Percentiles rank a stretch among this genome's conserved stretches.
Evolutionary conservation across 164 flowering plant species (phyloP).

Genomic region (Berberis thunbergii): DNA sequence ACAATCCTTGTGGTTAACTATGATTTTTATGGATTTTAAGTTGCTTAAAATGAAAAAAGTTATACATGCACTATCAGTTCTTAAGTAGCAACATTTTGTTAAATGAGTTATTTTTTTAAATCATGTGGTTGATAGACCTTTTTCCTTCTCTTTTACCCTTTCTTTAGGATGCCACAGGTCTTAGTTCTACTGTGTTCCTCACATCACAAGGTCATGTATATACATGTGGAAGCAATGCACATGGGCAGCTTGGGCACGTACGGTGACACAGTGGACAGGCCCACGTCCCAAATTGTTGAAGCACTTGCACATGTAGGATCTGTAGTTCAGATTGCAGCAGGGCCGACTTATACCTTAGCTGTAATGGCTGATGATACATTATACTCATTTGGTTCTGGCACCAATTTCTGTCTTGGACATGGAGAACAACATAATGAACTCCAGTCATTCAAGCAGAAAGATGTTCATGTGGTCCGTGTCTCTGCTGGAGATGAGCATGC

Average conservation of each 20-base stretch:
- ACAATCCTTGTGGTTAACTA: too few relatives aligned
- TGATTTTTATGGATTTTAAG: too few relatives aligned
- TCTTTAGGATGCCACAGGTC: constrained; percentile 76
- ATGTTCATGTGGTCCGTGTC: constrained; percentile 61
- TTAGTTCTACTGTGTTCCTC: constrained; percentile 74
- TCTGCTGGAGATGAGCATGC: constrained; percentile 98
- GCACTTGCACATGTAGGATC: constrained; percentile 38
- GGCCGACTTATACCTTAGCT: constrained; percentile 72
- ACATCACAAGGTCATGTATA: constrained; percentile 72
- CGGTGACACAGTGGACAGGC: constrained; percentile 66
- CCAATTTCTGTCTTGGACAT: constrained; percentile 94
- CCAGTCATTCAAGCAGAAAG: constrained; percentile 58
- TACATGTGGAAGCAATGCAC: constrained; percentile 72
- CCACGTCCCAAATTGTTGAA: constrained; percentile 59
- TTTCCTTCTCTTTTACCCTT: not conserved
- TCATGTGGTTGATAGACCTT: not conserved
- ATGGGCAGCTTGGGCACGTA: constrained; percentile 97
- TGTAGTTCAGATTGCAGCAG: constrained; percentile 76
- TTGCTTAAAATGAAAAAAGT: too few relatives aligned
- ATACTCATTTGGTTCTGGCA: constrained; percentile 84
- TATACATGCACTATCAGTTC: not conserved
- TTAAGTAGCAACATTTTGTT: not conserved
- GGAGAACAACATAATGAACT: constrained; percentile 82
- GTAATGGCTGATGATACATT: constrained; percentile 61
- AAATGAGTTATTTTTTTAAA: not conserved